Evolutionary conservation across 2,329 filamentous ascomycete species (phyloP).

Genomic region (Chaetomium olivaceum): DNA sequence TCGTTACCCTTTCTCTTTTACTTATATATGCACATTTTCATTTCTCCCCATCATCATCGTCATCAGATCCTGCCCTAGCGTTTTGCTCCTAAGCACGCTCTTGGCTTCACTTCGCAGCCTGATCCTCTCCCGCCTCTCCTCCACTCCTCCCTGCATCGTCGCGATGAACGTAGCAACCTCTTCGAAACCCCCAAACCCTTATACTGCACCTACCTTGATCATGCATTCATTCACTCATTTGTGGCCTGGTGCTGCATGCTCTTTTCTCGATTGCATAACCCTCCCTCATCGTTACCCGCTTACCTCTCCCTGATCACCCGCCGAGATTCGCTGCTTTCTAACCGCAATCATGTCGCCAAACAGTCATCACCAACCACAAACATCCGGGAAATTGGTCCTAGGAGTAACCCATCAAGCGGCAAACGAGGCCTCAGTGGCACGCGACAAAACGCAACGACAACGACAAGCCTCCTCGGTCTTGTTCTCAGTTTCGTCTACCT

Average conservation of each 20-base stretch:
- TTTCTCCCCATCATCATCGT: conserved; percentile 18
- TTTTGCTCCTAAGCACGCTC: conserved; percentile 19
- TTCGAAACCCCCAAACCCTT: conserved; percentile 8
- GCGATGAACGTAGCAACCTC: conserved; percentile 19
- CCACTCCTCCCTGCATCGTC: conserved; percentile 18
- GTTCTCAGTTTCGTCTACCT: background rate
- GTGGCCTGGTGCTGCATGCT: conserved; percentile 29
- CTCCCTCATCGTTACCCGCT: conserved; percentile 22
- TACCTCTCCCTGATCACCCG: conserved; percentile 28
- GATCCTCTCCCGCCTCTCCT: conserved; percentile 18
- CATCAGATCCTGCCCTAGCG: conserved; percentile 17
- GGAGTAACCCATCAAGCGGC: conserved; percentile 36
- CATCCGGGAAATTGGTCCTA: conserved; percentile 29
- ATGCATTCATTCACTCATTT: conserved; percentile 26
- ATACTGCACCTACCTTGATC: conserved; percentile 24
- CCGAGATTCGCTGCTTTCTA: conserved; percentile 50
- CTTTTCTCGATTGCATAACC: conserved; percentile 19
- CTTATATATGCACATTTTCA: conserved; percentile 15
- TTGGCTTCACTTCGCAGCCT: conserved; percentile 23
- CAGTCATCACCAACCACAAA: conserved; percentile 45
- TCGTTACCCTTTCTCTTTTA: conserved; percentile 30
- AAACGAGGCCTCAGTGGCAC: conserved; percentile 19
- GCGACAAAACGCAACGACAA: background rate
- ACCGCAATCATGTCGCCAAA: conserved; percentile 55
- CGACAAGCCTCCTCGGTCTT: background rate